phyloP scores from a whole-genome alignment of 1,139 yeast species.

The Candida glucosophila region DNA sequence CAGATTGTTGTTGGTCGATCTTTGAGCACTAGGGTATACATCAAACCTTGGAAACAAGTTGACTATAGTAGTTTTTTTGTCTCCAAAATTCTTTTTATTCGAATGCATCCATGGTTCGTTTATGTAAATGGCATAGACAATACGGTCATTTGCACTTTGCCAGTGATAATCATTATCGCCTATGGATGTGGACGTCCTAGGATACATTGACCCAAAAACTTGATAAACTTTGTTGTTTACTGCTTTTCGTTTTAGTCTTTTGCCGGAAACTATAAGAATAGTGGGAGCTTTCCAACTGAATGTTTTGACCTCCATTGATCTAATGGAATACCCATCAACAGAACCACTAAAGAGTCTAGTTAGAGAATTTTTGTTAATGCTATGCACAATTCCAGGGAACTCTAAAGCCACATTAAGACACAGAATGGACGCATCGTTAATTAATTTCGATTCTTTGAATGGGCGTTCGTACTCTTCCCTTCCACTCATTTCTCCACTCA shows the following conservation, averaged over 20 bases:
- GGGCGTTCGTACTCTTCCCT: too few species aligned
- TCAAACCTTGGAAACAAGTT: conserved; percentile 63
- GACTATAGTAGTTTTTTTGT: conserved; percentile 42
- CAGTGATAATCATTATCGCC: conserved; percentile 23
- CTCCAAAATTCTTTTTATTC: conserved; percentile 68
- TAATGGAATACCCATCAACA: conserved; percentile 74
- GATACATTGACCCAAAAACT: conserved; percentile 44
- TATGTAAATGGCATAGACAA: conserved; percentile 55
- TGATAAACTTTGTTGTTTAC: conserved; percentile 40
- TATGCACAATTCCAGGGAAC: conserved; percentile 10
- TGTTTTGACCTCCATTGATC: conserved; percentile 76
- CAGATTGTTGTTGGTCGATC: conserved; percentile 26
- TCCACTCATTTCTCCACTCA: too few species aligned
- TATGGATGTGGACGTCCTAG: conserved; percentile 30
- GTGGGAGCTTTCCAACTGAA: conserved; percentile 92
- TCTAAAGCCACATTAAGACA: conserved; percentile 28
- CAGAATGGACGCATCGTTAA: conserved; percentile 33
- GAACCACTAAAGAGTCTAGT: conserved; percentile 67
- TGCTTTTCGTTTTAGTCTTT: conserved; percentile 31
- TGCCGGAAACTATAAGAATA: conserved; percentile 60
- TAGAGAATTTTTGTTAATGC: conserved; percentile 31
- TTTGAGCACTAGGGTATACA: conserved; percentile 33
- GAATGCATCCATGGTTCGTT: conserved; percentile 72
- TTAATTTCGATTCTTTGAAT: conserved; percentile 30
- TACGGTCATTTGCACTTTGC: conserved; percentile 30